Base-by-base conservation (phyloP, 2,329 filamentous ascomycete genomes). In the Phaeosphaeriaceae sp. region DNA sequence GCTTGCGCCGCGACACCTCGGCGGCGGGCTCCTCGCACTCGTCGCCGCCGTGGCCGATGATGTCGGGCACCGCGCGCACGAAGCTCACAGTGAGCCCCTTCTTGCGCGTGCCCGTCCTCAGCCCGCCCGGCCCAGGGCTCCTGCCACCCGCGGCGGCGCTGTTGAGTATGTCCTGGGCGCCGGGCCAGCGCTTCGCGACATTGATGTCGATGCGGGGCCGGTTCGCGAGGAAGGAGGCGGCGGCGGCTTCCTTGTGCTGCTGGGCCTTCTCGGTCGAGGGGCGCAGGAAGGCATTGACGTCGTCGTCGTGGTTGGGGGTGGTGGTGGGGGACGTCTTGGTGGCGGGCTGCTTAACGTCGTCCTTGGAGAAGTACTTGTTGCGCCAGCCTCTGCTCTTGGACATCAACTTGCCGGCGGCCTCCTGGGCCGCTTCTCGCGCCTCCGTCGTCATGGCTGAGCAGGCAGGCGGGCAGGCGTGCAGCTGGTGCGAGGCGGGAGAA, bases 21-120 rank as follows among this genome's bases (percentile, higher is more conserved):
- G 87, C 81, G 1, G 88, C 86, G 1, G 91, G 91, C 9, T 85
- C 80, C 53, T 91, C 88, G 54, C 47, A 89, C 76, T 97, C 93
- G 71, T 97, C 94, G 33, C 94, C 94, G 57, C 94, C 94, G 76
- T 94, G 89, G 48, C 94, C 94, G 71, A 98, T 97, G 61, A 97
- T 79, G 48, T 92, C 90, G 7, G 93, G 93, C 54, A 85, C 83
- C 10, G 84, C 85, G 66, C 91, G 87, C 52, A 85, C 85, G 70
- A 97, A 97, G 55, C 84, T 86, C 36, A 97, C 93, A 4, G 81
- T 81, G 60, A 95, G 81, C 10, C 90, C 90, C 76, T 91, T 91
- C 71, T 85, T 81, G 67, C 80, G 69, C 36, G 75, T 76, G 76
- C 67, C 66, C 42, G 66, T 73, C 62, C 75, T 65, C 68, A 76